Evolutionary conservation across 225 moss, liverwort and hornwort genomes (phyloP).

Genomic region (Takakia lepidozioides): DNA sequence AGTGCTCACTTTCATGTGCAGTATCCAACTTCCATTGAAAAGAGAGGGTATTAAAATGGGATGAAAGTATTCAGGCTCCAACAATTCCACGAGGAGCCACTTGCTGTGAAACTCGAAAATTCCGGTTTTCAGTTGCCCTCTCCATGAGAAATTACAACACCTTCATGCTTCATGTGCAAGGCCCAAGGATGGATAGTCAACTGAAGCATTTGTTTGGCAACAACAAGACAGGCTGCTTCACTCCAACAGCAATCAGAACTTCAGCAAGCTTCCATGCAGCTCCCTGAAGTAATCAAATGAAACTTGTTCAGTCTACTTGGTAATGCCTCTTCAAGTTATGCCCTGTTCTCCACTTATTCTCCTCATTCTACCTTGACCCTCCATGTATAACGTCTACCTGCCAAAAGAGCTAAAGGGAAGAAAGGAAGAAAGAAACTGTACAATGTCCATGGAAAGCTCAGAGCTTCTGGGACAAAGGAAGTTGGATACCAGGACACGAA

Average conservation of each 20-base stretch:
- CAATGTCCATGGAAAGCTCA: too few species aligned
- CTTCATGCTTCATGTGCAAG: conserved; percentile 55
- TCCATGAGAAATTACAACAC: conserved; percentile 29
- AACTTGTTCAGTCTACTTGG: too few species aligned
- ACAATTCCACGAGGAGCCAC: conserved; percentile 61
- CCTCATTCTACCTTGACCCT: too few species aligned
- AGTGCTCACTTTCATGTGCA: conserved; percentile 37
- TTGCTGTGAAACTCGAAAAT: conserved; percentile 25
- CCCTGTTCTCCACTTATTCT: too few species aligned
- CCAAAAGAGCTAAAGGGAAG: too few species aligned
- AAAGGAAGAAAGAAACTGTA: too few species aligned
- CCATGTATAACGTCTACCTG: too few species aligned
- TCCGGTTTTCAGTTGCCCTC: conserved; percentile 20
- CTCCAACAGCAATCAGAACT: conserved; percentile 89
- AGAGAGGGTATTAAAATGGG: conserved; percentile 69
- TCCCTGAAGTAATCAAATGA: conserved; percentile 57
- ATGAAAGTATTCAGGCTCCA: conserved; percentile 75
- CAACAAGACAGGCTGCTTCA: conserved; percentile 75
- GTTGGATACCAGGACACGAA: too few species aligned
- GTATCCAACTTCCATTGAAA: conserved; percentile 55
- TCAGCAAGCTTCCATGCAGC: conserved; percentile 96
- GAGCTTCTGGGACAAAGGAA: too few species aligned
- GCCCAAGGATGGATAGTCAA: conserved; percentile 81
- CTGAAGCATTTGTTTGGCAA: conserved; percentile 69
- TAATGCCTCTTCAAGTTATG: too few species aligned